A percentile compares a stretch with the other conserved stretches of the same genome.
These are phyloP conservation scores for Sextonia rubra DNA, from an alignment of 164 flowering plant species.

Conservation along the genomic window DNA sequence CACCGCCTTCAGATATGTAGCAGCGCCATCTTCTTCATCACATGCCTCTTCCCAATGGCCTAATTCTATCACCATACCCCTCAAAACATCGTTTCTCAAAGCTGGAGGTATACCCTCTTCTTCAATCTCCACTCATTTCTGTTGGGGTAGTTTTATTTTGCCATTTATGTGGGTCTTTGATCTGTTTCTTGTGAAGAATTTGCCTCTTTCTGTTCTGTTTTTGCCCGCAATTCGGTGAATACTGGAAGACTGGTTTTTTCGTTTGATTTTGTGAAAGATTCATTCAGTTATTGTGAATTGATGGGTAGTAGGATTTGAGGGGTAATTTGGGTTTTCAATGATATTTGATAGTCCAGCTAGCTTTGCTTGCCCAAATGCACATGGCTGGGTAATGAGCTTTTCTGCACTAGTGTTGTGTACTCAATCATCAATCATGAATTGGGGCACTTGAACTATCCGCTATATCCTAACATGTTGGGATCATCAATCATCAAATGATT, in stretches of 20 bases:
- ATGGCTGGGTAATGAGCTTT: too few species aligned
- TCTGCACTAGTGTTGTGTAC: too few species aligned
- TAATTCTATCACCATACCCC: conserved; percentile 1
- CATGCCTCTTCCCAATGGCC: conserved; percentile 22
- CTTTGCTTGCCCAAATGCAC: too few species aligned
- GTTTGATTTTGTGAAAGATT: not conserved
- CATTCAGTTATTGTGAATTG: not conserved
- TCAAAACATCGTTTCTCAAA: conserved; percentile 29
- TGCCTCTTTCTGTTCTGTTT: not conserved
- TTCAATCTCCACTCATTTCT: not conserved
- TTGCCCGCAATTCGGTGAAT: not conserved
- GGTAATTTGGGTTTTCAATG: not conserved
- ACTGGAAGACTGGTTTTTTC: not conserved
- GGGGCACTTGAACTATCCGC: too few species aligned
- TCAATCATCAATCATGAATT: too few species aligned
- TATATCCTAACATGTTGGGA: too few species aligned
- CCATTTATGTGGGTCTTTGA: not conserved
- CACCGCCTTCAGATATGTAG: conserved; percentile 23
- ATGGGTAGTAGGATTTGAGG: not conserved
- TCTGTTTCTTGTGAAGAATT: not conserved
- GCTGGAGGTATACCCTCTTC: conserved; percentile 26
- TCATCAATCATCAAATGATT: too few species aligned
- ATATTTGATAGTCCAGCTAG: too few species aligned
- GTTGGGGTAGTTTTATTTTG: not conserved
- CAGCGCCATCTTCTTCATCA: conserved; percentile 22